These are phyloP conservation scores for Xylaria sp. DNA, from an alignment of 2,329 filamentous ascomycete species.

Conservation along the genomic window DNA sequence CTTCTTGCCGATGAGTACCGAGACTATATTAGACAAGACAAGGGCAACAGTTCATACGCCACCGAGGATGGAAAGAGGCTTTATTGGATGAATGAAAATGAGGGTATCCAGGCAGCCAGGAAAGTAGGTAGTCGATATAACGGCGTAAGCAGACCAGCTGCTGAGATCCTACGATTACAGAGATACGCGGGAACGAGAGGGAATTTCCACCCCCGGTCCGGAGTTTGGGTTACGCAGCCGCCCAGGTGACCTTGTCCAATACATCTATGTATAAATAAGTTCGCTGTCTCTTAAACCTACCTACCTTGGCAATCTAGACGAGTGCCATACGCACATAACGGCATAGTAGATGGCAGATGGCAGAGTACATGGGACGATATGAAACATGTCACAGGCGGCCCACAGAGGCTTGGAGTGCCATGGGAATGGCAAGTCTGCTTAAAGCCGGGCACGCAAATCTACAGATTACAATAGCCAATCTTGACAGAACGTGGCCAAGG, in stretches of 20 bases:
- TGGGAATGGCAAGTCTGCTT: too few species aligned
- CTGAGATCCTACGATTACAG: background rate
- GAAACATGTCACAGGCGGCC: background rate
- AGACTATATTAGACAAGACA: background rate
- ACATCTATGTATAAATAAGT: background rate
- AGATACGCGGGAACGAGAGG: background rate
- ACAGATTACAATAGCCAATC: background rate
- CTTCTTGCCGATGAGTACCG: conserved; percentile 1
- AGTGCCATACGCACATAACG: background rate
- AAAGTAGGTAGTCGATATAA: background rate
- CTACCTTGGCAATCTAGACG: background rate
- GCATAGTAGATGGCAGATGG: too few species aligned
- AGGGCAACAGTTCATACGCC: background rate
- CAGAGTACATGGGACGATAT: background rate
- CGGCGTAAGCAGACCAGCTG: background rate
- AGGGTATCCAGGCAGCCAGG: background rate
- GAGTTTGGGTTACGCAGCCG: background rate
- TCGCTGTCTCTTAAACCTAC: too few species aligned
- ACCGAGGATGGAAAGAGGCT: background rate
- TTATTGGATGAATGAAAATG: background rate
- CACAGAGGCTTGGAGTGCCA: background rate
- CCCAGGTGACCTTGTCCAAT: background rate
- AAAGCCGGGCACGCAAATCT: background rate
- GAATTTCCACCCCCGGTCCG: background rate
- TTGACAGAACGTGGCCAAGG: background rate